Evolutionary conservation across 2,329 filamentous ascomycete genomes (phyloP).

Genomic region (Fusarium clavum): DNA sequence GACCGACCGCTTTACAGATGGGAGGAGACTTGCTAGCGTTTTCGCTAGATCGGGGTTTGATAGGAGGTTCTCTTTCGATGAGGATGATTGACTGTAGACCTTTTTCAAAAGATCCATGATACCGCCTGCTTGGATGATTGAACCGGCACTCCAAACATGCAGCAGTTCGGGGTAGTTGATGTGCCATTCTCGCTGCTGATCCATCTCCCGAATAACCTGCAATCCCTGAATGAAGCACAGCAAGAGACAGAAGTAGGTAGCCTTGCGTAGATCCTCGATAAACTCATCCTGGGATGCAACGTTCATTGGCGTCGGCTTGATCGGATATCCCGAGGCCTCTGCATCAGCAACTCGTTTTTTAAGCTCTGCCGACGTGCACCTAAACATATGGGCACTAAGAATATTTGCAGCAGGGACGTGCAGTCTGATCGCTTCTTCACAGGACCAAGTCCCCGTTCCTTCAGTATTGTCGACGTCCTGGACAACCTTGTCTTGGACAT

Average conservation of each 20-base stretch:
- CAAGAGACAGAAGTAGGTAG: neutral
- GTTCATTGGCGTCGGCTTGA: neutral
- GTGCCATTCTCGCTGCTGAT: neutral
- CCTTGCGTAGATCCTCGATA: neutral
- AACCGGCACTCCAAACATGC: neutral
- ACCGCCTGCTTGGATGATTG: neutral
- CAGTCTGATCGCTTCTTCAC: conserved; percentile 9
- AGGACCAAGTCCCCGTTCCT: conserved; percentile 6
- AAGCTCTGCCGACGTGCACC: neutral
- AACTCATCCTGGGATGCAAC: rapidly evolving
- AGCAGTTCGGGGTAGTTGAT: neutral
- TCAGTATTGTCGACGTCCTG: conserved; percentile 3
- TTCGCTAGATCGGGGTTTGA: neutral
- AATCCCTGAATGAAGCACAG: conserved; percentile 4
- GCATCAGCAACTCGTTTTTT: neutral
- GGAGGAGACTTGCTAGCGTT: rapidly evolving
- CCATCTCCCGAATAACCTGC: neutral
- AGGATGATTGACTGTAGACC: neutral
- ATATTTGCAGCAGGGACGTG: conserved; percentile 3
- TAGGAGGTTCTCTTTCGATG: neutral
- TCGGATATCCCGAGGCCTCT: neutral
- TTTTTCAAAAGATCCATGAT: neutral
- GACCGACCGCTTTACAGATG: neutral
- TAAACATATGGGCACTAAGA: conserved; percentile 4
- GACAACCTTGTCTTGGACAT: neutral